Evolutionary conservation across 495 filamentous ascomycete genomes (phyloP).

Genomic region (Coniosporium apollinis): DNA sequence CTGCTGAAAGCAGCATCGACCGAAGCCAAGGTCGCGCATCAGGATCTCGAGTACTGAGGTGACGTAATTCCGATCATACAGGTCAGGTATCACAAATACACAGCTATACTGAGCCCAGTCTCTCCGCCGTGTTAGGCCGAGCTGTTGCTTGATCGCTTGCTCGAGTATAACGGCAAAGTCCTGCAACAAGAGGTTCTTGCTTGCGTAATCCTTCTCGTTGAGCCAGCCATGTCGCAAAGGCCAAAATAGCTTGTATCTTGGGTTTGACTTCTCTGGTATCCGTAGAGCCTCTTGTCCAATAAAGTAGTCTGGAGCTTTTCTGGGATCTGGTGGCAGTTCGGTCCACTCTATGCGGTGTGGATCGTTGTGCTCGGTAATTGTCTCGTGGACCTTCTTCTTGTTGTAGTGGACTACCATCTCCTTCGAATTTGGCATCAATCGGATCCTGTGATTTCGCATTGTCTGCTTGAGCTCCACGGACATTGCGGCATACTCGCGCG

Average conservation of each 20-base stretch:
- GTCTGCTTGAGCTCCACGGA: conserved; percentile 68
- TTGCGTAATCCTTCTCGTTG: conserved; percentile 77
- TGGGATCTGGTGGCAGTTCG: conserved; percentile 44
- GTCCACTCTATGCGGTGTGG: conserved; percentile 64
- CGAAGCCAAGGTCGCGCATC: conserved; percentile 76
- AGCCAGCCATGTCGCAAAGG: conserved; percentile 73
- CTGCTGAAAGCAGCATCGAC: conserved; percentile 79
- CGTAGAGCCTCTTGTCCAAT: conserved; percentile 68
- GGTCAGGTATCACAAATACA: conserved; percentile 86
- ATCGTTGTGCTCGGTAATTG: conserved; percentile 35
- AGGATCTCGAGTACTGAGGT: conserved; percentile 67
- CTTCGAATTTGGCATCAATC: conserved; percentile 87
- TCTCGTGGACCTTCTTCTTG: conserved; percentile 58
- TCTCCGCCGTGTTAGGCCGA: conserved; percentile 57
- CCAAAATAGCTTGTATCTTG: conserved; percentile 82
- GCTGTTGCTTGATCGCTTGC: conserved; percentile 64
- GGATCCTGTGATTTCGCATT: conserved; percentile 83
- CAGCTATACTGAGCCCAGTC: conserved; percentile 85
- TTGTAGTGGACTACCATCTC: conserved; percentile 90
- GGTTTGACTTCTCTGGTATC: conserved; percentile 76
- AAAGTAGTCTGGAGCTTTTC: conserved; percentile 50
- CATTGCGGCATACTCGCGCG: conserved; percentile 64
- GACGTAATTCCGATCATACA: conserved; percentile 89
- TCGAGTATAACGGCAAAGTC: conserved; percentile 80
- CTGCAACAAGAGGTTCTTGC: conserved; percentile 55